Evolutionary conservation across 495 filamentous ascomycete genomes (phyloP), one percentile per base, ranked within the genome.

Genomic region (Apiosordaria backusii): DNA sequence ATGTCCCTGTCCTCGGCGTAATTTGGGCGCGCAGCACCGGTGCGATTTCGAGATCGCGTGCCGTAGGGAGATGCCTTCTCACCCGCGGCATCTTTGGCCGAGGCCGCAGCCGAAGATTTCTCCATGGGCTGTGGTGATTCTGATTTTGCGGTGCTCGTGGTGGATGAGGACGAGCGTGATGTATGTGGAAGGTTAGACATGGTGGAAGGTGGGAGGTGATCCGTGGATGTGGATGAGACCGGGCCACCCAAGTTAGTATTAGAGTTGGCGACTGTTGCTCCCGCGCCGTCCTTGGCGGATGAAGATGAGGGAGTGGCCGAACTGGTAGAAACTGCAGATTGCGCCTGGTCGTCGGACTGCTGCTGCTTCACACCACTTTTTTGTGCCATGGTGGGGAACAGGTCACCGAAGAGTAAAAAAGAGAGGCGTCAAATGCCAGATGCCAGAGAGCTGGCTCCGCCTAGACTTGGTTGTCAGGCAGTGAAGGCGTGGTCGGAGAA

Each of bases 1-100:
- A 92, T 80, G 71, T 97, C 95, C 73, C 89, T 90, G 78, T 99
- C 96, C 79, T 99, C 95, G 29, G 95, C 96, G 77, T 99, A 99
- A 76, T 99, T 99, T 58, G 89, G 87, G 67, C 95, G 90, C 68
- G 91, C 83, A 64, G 82, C 83, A 66, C 90, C 92, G 52, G 88
- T 90, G 66, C 93, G 88, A 74, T 96, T 96, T 75, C 95, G 89
- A 65, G 95, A 99, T 69, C 95, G 91, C 68, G 96, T 99, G 67
- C 95, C 95, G 76, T 99, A 98, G 22, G 92, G 91, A 58, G 90
- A 89, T 7, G 88, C 67, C 58, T 76, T 71, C 21, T 71, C 65
- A 63, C 72, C 74, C 59, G 80, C 74, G 61, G 58, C 25, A 58
- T 50, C 45, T 54, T 19, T 55, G 40, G 29, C 40, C 65, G 57